Evolutionary conservation across 2,329 filamentous ascomycete genomes (phyloP).

Genomic region (Boeremia exigua): DNA sequence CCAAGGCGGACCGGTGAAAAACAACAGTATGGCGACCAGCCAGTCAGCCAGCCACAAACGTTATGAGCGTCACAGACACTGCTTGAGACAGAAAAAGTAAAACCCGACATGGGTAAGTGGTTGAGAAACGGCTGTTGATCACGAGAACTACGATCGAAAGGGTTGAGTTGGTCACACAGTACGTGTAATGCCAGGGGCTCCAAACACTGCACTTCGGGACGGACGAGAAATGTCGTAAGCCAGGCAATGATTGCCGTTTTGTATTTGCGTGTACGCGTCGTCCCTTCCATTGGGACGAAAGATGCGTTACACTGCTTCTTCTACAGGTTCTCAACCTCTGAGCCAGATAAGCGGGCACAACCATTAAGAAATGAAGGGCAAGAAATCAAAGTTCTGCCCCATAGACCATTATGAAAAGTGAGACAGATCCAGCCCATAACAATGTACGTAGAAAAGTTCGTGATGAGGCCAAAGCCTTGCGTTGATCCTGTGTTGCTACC

Average conservation of each 20-base stretch:
- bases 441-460: constrained; percentile 18
- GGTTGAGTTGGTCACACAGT: not conserved
- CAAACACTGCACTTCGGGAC: not conserved
- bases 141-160: not conserved
- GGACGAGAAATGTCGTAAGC: not conserved
- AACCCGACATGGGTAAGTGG: not conserved
- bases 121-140: not conserved
- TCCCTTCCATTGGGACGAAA: constrained; percentile 2
- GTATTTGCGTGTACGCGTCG: constrained; percentile 13
- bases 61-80: not conserved
- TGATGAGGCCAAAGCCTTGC: constrained; percentile 12
- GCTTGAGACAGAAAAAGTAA: not conserved
- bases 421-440: constrained; percentile 16
- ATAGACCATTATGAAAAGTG: constrained; percentile 15
- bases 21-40: constrained; percentile 2
- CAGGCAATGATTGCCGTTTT: constrained; percentile 11
- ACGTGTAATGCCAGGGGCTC: not conserved
- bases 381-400: constrained; percentile 6
- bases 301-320: constrained; percentile 7
- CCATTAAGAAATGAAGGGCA: constrained; percentile 11
- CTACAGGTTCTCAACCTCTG: constrained; percentile 3
- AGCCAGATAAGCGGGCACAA: constrained; percentile 6
- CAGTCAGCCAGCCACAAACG: constrained; percentile 7
- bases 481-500: constrained; percentile 8
- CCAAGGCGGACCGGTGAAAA: not conserved